Conservation (phyloP, 148 eudicot species). For the Vaccinium myrtillus region DNA sequence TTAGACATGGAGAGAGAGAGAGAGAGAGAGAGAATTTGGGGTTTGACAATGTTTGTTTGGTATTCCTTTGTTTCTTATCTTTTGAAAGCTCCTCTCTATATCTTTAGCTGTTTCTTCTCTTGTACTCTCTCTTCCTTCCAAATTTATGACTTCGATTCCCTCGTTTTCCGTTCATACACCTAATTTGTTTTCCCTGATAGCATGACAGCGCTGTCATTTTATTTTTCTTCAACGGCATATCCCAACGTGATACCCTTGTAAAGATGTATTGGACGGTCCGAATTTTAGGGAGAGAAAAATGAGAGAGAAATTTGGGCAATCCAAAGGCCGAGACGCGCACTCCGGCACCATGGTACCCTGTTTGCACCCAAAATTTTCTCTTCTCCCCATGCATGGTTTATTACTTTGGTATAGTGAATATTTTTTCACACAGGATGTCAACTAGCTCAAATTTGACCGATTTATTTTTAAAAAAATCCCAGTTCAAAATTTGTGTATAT, state of each 20-base stretch:
- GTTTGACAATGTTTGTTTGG: neutral
- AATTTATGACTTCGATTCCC: neutral
- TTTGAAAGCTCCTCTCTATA: neutral
- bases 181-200: neutral
- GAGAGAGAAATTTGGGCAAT: too few species aligned
- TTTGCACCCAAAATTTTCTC: too few species aligned
- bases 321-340: too few species aligned
- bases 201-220: neutral
- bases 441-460: neutral
- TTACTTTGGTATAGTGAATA: neutral
- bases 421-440: too few species aligned
- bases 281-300: too few species aligned
- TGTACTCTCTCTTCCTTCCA: neutral
- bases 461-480: too few species aligned
- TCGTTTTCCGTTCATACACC: neutral
- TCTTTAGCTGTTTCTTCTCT: neutral
- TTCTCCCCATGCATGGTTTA: too few species aligned
- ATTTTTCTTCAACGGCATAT: too few species aligned
- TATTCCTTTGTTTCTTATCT: neutral
- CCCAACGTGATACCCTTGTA: too few species aligned
- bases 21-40: neutral
- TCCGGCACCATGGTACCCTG: too few species aligned
- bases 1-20: neutral
- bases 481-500: neutral
- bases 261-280: too few species aligned